Evolutionary conservation across 257 asterid genomes (phyloP).

Genomic region (Phtheirospermum japonicum): DNA sequence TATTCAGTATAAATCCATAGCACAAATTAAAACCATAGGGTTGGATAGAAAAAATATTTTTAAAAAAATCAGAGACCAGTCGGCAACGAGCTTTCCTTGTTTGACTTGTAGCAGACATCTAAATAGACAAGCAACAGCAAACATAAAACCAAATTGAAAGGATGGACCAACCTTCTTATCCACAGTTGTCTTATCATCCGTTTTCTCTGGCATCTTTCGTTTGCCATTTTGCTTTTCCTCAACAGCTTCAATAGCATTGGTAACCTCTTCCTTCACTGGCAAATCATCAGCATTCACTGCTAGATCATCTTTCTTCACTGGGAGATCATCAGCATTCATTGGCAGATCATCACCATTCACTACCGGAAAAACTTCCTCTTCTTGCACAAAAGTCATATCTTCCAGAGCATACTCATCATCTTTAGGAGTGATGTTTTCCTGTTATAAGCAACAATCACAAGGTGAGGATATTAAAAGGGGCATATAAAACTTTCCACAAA

Average conservation of each 20-base stretch:
- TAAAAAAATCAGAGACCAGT: not conserved
- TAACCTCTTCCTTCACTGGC: slow-evolving; percentile 36
- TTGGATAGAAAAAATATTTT: not conserved
- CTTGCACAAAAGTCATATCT: slow-evolving; percentile 72
- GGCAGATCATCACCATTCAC: slow-evolving; percentile 22
- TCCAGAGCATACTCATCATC: slow-evolving; percentile 49
- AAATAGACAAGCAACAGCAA: slow-evolving; percentile 21
- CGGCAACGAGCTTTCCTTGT: slow-evolving; percentile 12
- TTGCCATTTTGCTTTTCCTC: slow-evolving; percentile 51
- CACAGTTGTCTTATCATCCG: slow-evolving; percentile 51
- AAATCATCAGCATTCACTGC: slow-evolving; percentile 22
- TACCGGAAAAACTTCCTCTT: slow-evolving; percentile 64
- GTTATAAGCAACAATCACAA: slow-evolving; percentile 26
- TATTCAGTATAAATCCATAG: slow-evolving; percentile 1
- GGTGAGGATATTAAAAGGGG: slow-evolving; percentile 10
- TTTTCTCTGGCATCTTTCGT: slow-evolving; percentile 59
- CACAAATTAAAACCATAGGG: not conserved
- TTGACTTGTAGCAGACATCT: slow-evolving; percentile 14
- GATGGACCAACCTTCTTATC: slow-evolving; percentile 65
- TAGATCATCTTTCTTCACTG: slow-evolving; percentile 24
- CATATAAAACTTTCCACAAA: not conserved
- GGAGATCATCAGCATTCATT: slow-evolving; percentile 28
- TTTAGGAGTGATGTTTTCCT: slow-evolving; percentile 50
- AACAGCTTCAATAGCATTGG: slow-evolving; percentile 37
- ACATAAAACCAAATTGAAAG: slow-evolving; percentile 13